Percentiles rank a stretch among this genome's conserved stretches.
Evolutionary conservation across 176 grass and related monocot species (phyloP).

Genomic region (Alopecurus myosuroides): DNA sequence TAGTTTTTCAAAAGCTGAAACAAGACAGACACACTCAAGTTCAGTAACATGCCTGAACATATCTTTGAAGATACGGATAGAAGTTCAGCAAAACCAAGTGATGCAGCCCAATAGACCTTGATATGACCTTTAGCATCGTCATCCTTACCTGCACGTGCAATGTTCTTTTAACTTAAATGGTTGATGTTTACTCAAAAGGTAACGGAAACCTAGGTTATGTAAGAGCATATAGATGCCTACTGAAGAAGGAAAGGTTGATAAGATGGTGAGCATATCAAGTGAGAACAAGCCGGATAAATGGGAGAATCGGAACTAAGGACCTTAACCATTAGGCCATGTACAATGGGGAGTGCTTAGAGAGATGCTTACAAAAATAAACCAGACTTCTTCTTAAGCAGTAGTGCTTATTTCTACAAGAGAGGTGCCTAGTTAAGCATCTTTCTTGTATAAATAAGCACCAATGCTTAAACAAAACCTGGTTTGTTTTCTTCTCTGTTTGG

Average conservation of each 20-base stretch:
- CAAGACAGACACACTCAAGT: not conserved
- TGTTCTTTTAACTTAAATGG: not conserved
- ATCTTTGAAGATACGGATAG: slow-evolving; percentile 88
- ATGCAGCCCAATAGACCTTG: slow-evolving; percentile 83
- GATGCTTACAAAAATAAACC: too few species aligned
- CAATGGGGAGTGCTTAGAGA: too few species aligned
- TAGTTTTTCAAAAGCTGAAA: not conserved
- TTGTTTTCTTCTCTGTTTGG: too few species aligned
- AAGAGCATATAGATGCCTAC: not conserved
- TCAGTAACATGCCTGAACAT: slow-evolving; percentile 68
- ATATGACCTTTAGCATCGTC: slow-evolving; percentile 90
- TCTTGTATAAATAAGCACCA: too few species aligned
- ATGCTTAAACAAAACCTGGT: too few species aligned
- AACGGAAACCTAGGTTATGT: not conserved
- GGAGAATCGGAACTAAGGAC: not conserved
- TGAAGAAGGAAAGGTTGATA: not conserved
- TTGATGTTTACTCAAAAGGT: slow-evolving; percentile 1
- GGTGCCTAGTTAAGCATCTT: too few species aligned
- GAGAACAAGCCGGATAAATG: not conserved
- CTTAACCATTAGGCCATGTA: not conserved
- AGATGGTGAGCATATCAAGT: not conserved
- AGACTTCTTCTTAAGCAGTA: too few species aligned
- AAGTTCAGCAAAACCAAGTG: slow-evolving; percentile 80
- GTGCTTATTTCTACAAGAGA: too few species aligned
- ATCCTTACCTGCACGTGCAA: slow-evolving; percentile 79